Conservation (phyloP, 768 basidiomycete genomes). For the Mrakia frigida region DNA sequence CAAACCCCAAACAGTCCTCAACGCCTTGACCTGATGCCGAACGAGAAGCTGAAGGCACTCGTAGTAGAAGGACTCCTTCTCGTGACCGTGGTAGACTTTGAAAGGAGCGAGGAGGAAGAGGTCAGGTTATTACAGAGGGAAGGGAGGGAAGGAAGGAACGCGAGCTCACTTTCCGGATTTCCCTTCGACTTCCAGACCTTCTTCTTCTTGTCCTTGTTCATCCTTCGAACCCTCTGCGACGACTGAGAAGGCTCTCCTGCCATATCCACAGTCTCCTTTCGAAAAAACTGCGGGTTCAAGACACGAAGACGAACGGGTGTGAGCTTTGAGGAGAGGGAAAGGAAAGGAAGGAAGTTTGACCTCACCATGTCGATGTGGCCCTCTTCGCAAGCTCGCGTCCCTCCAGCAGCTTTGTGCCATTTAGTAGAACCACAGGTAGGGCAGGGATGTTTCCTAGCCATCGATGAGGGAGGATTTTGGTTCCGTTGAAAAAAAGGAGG, state of each 20-base stretch:
- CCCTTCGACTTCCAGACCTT: constrained; percentile 53
- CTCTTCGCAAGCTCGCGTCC: constrained; percentile 78
- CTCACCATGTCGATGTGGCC: constrained; percentile 58
- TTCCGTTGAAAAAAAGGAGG: not conserved
- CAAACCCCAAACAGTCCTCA: constrained; percentile 62
- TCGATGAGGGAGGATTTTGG: not conserved
- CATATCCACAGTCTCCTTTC: constrained; percentile 70
- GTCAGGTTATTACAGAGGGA: not conserved
- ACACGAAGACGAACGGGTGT: not conserved
- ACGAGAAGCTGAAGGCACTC: constrained; percentile 78
- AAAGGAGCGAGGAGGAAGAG: not conserved
- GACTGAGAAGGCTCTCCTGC: constrained; percentile 60
- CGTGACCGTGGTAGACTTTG: constrained; percentile 75
- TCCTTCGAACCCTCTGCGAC: constrained; percentile 56
- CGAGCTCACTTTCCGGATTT: constrained; percentile 57
- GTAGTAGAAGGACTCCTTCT: constrained; percentile 72
- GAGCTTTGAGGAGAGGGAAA: constrained; percentile 15
- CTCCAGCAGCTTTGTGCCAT: constrained; percentile 82
- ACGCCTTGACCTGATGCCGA: constrained; percentile 64
- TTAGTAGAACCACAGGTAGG: constrained; percentile 65
- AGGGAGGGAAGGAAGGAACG: not conserved
- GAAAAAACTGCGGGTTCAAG: constrained; percentile 58
- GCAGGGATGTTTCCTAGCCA: not conserved
- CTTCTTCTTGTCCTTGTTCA: constrained; percentile 58
- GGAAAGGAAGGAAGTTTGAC: not conserved